Conservation (phyloP, 2,329 filamentous ascomycete genomes). For the Madurella fahalii region DNA sequence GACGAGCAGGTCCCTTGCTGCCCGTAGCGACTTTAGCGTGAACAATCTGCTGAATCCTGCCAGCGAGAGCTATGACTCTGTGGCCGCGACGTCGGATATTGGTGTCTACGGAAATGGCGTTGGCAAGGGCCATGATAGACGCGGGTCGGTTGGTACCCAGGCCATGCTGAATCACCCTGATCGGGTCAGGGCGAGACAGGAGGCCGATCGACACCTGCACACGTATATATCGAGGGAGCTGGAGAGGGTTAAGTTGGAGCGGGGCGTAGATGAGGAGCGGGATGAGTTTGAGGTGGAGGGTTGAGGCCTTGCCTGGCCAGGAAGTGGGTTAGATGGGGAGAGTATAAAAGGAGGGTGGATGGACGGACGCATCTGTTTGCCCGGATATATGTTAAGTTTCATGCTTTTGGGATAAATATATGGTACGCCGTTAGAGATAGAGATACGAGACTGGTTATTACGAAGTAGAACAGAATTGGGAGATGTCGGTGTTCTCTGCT, state of each 20-base stretch:
- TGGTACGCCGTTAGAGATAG: not conserved
- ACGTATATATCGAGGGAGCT: slow-evolving; percentile 81
- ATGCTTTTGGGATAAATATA: not conserved
- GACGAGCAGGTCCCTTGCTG: slow-evolving; percentile 77
- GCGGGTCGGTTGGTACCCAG: slow-evolving; percentile 27
- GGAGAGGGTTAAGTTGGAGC: slow-evolving; percentile 62
- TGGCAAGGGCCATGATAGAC: slow-evolving; percentile 27
- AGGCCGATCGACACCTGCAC: slow-evolving; percentile 68
- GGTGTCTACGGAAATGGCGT: slow-evolving; percentile 17
- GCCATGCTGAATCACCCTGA: slow-evolving; percentile 43
- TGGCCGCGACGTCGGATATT: slow-evolving; percentile 25
- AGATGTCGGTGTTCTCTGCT: no score
- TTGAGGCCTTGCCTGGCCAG: not conserved
- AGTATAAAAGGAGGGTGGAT: not conserved
- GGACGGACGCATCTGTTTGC: not conserved
- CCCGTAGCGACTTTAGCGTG: slow-evolving; percentile 70
- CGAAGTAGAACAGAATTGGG: no score
- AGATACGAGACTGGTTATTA: not conserved
- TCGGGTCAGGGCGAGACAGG: slow-evolving; percentile 43
- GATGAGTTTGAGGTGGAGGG: slow-evolving; percentile 46
- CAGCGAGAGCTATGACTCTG: slow-evolving; percentile 32
- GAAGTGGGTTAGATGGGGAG: not conserved
- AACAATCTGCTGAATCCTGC: slow-evolving; percentile 27
- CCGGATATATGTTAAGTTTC: slow-evolving; percentile 1
- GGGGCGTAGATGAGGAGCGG: slow-evolving; percentile 35